Base-by-base conservation (phyloP, 2,329 filamentous ascomycete genomes). In the Fusarium guadeloupense region DNA sequence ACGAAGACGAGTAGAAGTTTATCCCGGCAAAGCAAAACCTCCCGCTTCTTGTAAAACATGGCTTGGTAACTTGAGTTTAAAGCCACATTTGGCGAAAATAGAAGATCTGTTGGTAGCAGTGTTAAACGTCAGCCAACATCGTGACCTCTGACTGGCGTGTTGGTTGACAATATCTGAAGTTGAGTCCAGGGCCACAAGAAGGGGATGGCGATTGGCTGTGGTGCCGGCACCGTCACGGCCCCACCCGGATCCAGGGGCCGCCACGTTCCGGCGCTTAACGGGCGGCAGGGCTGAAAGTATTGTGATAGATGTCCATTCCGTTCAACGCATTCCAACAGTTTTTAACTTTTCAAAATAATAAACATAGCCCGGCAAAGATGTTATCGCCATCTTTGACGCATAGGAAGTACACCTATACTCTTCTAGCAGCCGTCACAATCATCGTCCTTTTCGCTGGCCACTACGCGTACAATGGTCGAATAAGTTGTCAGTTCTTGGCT, bases 401-500 rank as follows among this genome's bases (percentile, higher is more conserved):
- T 12, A 49, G 17, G 17, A 59, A 59, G 13, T 42, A 48, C 46
- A 20, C 16, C 16, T 63, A 26, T 41, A 13, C 16, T 51, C 19
- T 54, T 21, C 35, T 59, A 9, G 38, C 45, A 12, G 38, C 45
- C 9, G 6, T 41, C 34, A 45, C 45, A 3, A 59, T 51, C 20
- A 20, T 55, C 21, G n/a, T 48, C 14, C 28, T 63, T 4, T 25
- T 59, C 19, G 13, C 16, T n/a, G 31, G 46, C 41, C 46, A 60
- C 33, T 56, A 63, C 35, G 28, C 49, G 19, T 63, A 64, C 42
- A 56, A 40, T 19, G 40, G 13, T 12, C 42, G 38, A 26, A 46
- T 39, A 43, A 40, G 34, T 33, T 20, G 54, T 63, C n/a, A 37
- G 60, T 44, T 28, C 20, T 7, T 14, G 31, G 13, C 34, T 49